Evolutionary conservation across 257 asterid genomes (phyloP).

Genomic region (Fraxinus pennsylvanica): DNA sequence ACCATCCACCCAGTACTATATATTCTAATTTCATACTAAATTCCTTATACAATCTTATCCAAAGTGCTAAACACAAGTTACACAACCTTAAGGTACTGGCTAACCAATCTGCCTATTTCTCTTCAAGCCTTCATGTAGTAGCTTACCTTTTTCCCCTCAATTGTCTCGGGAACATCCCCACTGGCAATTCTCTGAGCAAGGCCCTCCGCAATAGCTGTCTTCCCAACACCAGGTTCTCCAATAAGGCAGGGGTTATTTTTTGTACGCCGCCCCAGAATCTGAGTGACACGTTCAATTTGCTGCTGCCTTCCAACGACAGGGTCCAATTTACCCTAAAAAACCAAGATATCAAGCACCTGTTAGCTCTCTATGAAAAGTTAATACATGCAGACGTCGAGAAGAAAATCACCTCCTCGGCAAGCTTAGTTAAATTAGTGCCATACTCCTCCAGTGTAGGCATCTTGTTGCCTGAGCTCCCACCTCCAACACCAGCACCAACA

Average conservation of each 20-base stretch:
- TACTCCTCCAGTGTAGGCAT: constrained; percentile 58
- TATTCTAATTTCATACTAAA: no score
- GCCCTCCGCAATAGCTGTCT: constrained; percentile 49
- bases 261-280: constrained; percentile 43
- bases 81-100: not conserved
- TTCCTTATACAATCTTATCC: no score
- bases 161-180: constrained; percentile 37
- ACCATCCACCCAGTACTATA: no score
- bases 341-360: not conserved
- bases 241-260: constrained; percentile 45
- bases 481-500: constrained; percentile 51
- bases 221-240: constrained; percentile 54
- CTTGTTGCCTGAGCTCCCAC: constrained; percentile 47
- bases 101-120: not conserved
- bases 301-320: constrained; percentile 48
- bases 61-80: not conserved
- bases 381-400: not conserved
- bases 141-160: constrained; percentile 40
- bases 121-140: not conserved
- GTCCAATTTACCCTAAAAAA: constrained; percentile 43
- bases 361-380: not conserved
- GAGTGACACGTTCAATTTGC: constrained; percentile 42
- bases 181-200: constrained; percentile 36
- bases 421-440: constrained; percentile 36
- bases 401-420: constrained; percentile 32